Base-by-base conservation (phyloP, 2,329 filamentous ascomycete genomes). In the Tolypocladium cylindrosporum region DNA sequence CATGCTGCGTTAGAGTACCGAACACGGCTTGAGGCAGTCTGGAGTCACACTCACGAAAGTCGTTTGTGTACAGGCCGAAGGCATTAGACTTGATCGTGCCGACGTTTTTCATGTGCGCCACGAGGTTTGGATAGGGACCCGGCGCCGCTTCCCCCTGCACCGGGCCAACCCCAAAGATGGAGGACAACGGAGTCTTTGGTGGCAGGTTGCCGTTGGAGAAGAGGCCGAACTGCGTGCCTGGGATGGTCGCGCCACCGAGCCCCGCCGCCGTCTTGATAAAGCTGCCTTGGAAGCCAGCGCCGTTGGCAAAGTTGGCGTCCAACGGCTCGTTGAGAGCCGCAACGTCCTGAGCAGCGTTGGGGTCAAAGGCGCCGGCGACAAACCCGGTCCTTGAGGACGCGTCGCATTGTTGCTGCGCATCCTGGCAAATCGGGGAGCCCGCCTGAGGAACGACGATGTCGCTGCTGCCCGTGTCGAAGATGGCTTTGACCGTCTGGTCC, bases 391-490 rank as follows among this genome's bases (percentile, higher is more conserved):
- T 21, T 1, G 45, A n/a, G 1, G 45, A 9, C 19, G 27, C n/a
- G 41, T 40, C 48, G 36, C 57, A 58, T 24, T 58, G 54, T 24
- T 56, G 36, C 39, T 27, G 45, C 14, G 31, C 10, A 8, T 37
- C 4, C 31, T 56, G 41, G 42, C 57, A 58, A 14, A 56, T 40
- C 7, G 16, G 10, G 4, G 43, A 52, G 36, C 43, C 45, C 5
- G 42, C 56, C 31, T 9, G 24, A 4, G 57, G 57, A 1, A 55
- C 40, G 6, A 27, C 31, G 9, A 54, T 43, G 31, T 58, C 54
- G 27, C 54, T 48, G 37, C 54, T 56, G 8, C 57, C 57, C 9
- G 57, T 58, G 16, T 58, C 57, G 24, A 58, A 51, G 7, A 58
- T 50, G 27, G 24, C 57, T 21, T 7, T 52, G 14, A 58, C 37